A percentile compares a stretch with the other conserved stretches of the same genome.
These are phyloP conservation scores for Tubosaeta sp. DNA, from an alignment of 768 basidiomycete species.

Conservation along the genomic window DNA sequence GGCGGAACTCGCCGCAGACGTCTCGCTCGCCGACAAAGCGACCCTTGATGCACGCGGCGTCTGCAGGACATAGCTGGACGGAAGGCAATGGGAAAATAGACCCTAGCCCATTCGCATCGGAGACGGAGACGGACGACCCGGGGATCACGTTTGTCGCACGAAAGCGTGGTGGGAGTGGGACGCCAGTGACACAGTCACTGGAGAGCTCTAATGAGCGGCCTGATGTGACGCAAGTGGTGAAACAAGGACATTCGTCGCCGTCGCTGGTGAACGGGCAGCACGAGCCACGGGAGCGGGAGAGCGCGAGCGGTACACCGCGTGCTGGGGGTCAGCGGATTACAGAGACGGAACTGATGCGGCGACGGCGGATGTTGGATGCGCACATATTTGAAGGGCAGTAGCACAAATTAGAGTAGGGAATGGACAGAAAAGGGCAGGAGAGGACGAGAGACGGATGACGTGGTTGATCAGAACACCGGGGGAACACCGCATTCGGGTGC, in stretches of 20 bases:
- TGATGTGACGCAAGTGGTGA: constrained; percentile 15
- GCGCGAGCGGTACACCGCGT: constrained; percentile 25
- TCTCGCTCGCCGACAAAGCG: constrained; percentile 23
- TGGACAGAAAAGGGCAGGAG: not conserved
- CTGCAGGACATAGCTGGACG: not conserved
- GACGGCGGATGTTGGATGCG: constrained; percentile 72
- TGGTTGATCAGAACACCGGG: constrained; percentile 6
- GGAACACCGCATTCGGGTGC: constrained; percentile 21
- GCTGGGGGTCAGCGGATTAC: constrained; percentile 58
- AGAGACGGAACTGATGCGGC: constrained; percentile 74
- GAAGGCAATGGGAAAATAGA: constrained; percentile 10
- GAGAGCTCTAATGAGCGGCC: constrained; percentile 18
- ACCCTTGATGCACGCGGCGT: not conserved
- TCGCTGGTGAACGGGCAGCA: not conserved
- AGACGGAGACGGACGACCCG: constrained; percentile 66
- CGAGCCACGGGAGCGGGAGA: constrained; percentile 24
- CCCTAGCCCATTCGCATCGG: constrained; percentile 37
- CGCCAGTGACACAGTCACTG: constrained; percentile 18
- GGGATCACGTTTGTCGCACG: constrained; percentile 71
- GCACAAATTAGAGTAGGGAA: not conserved
- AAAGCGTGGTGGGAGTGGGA: constrained; percentile 35
- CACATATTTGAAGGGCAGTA: constrained; percentile 48
- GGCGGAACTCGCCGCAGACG: constrained; percentile 20
- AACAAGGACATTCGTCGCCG: constrained; percentile 17
- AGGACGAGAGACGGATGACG: constrained; percentile 1